Evolutionary conservation across 805 yeast genomes (phyloP), one percentile per base, ranked within the genome.

Genomic region (Ogataea neopini): DNA sequence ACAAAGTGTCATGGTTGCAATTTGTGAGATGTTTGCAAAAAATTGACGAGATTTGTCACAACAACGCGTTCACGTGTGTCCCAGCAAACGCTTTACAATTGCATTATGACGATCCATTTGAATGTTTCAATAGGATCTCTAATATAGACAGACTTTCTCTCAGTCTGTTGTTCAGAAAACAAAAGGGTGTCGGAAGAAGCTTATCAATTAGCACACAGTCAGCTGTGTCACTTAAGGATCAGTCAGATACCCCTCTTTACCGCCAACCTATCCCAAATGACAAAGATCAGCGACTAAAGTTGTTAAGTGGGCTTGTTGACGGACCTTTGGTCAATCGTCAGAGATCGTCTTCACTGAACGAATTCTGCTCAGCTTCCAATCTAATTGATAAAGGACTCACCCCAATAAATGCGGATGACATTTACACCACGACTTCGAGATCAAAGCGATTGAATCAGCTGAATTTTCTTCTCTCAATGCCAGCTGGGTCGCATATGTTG

Each of bases 401-500:
- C 6, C 66, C 67, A 1, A 39, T 40, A 25, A 54, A 49, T 29
- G 41, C 49, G 5, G 53, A 56, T 25, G 69, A 65, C 51, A 54
- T 63, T 1, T 61, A 61, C 41, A 51, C 66, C 13, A 49, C 62
- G 13, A 67, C 72, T 0, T 44, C 67, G 4, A 58, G 51, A 47
- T 35, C 53, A 2, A 56, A 47, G 18, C 51, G 68, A 43, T 45
- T 59, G 20, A 51, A 51, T 11, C 67, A 65, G 46, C 43, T 67
- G 33, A 59, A 50, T 17, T 43, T 50, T 29, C 45, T 68, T 18
- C 52, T 68, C 3, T 34, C 50, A 3, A 48, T 44, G 1, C 61
- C 60, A 4, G 66, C 76, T 1, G 71, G 82, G 1, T 67, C 68
- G n/a, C 65, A 63, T 15, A 54, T 51, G 3, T 62, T 81, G 22